Conservation (phyloP, 495 filamentous ascomycete genomes). For the Ascodesmis nigricans region DNA sequence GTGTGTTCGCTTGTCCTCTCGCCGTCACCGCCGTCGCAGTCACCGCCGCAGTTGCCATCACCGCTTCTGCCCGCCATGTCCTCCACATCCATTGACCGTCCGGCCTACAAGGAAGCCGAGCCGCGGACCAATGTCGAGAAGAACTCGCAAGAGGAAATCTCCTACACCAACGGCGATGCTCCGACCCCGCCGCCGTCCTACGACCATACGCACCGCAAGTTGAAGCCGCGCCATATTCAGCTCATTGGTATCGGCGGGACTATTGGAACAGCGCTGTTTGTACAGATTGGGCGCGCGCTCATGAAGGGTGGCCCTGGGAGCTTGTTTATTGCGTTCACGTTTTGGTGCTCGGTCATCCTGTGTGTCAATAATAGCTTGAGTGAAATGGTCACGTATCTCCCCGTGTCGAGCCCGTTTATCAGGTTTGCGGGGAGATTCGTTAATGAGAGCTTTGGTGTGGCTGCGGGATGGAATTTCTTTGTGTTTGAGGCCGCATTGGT, state of each 20-base stretch:
- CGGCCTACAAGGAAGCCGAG: not conserved
- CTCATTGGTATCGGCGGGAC: conserved; percentile 57
- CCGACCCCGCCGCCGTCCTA: conserved; percentile 9
- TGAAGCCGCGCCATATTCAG: conserved; percentile 17
- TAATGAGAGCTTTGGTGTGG: conserved; percentile 46
- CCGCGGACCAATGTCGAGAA: conserved; percentile 6
- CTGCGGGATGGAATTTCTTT: conserved; percentile 57
- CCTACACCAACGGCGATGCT: too few relatives aligned
- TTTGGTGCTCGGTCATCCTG: conserved; percentile 50
- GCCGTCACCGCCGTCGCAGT: too few relatives aligned
- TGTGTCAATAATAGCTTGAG: conserved; percentile 47
- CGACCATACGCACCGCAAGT: conserved; percentile 15
- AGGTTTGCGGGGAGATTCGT: conserved; percentile 63
- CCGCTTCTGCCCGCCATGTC: too few relatives aligned
- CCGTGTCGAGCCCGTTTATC: conserved; percentile 64
- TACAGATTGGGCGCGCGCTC: conserved; percentile 47
- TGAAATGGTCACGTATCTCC: conserved; percentile 66
- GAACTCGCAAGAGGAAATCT: not conserved
- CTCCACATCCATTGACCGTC: too few relatives aligned
- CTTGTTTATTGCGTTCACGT: conserved; percentile 53
- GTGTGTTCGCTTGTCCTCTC: too few relatives aligned
- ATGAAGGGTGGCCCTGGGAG: conserved; percentile 52
- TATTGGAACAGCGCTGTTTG: conserved; percentile 62
- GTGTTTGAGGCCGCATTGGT: conserved; percentile 42
- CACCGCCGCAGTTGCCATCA: too few relatives aligned